A percentile compares a stretch with the other conserved stretches of the same genome.
These are phyloP conservation scores for Alternaria sp. DNA, from an alignment of 2,329 filamentous ascomycete species.

Conservation along the genomic window DNA sequence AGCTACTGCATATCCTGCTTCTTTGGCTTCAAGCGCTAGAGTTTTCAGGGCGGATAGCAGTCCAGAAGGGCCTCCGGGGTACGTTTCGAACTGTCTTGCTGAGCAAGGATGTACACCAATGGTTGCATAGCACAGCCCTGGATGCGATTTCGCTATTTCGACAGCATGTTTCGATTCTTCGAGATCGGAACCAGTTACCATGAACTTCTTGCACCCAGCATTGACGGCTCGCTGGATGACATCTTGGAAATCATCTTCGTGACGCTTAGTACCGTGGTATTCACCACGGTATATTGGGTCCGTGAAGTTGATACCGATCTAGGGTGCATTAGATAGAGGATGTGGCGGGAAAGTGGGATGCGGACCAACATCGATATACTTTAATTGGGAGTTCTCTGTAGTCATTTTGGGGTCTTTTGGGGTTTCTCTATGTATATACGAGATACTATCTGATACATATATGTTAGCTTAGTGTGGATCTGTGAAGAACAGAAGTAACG, in stretches of 20 bases:
- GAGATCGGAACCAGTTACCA: slow-evolving; percentile 91
- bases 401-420: slow-evolving; percentile 10
- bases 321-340: slow-evolving; percentile 22
- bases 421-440: neutral
- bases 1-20: slow-evolving; percentile 70
- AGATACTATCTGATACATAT: neutral
- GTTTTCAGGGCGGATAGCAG: slow-evolving; percentile 67
- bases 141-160: slow-evolving; percentile 74
- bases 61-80: slow-evolving; percentile 65
- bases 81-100: slow-evolving; percentile 76
- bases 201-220: slow-evolving; percentile 85
- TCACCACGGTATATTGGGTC: slow-evolving; percentile 87
- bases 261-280: slow-evolving; percentile 80
- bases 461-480: neutral
- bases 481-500: slow-evolving; percentile 3
- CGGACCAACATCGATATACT: slow-evolving; percentile 57
- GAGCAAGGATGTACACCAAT: slow-evolving; percentile 94
- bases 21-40: slow-evolving; percentile 69
- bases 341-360: slow-evolving; percentile 22
- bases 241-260: slow-evolving; percentile 75
- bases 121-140: slow-evolving; percentile 84
- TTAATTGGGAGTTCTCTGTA: slow-evolving; percentile 24
- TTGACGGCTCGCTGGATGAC: slow-evolving; percentile 81
- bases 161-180: slow-evolving; percentile 78
- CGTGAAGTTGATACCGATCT: slow-evolving; percentile 94